These are phyloP conservation scores for Simplicillium aogashimaense DNA, from an alignment of 2,329 filamentous ascomycete genomes.

Conservation along the genomic window DNA sequence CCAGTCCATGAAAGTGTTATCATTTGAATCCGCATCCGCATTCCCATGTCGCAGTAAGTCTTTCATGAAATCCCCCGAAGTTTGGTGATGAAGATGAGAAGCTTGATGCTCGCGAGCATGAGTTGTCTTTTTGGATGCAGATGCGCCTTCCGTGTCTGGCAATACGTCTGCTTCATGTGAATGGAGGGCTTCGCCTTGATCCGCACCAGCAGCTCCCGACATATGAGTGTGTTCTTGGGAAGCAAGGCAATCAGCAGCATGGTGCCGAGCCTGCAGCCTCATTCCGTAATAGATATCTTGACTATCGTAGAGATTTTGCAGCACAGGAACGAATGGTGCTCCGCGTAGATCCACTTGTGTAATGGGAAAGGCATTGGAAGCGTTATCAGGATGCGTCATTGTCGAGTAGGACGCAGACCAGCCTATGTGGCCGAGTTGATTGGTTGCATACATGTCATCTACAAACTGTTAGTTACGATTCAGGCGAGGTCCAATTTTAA, in stretches of 20 bases:
- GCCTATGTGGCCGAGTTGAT: constrained; percentile 3
- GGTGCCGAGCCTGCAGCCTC: background rate
- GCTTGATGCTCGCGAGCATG: background rate
- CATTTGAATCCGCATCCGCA: background rate
- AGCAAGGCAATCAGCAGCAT: background rate
- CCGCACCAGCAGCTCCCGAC: background rate
- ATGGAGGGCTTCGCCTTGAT: too few relatives aligned
- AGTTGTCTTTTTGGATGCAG: too few relatives aligned
- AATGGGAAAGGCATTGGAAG: constrained; percentile 1
- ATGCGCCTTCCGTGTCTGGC: too few relatives aligned
- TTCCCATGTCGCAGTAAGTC: constrained; percentile 1
- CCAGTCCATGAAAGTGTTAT: constrained; percentile 4
- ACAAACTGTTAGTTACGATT: background rate
- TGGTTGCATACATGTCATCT: constrained; percentile 3
- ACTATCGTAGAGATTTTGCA: constrained; percentile 1
- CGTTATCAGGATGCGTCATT: constrained; percentile 2
- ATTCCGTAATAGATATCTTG: constrained; percentile 1
- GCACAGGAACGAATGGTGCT: constrained; percentile 1
- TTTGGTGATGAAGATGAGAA: constrained; percentile 2
- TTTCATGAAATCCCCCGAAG: constrained; percentile 4
- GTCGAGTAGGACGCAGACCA: constrained; percentile 1
- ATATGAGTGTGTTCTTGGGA: background rate
- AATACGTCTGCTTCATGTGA: too few relatives aligned
- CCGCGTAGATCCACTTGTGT: constrained; percentile 1
- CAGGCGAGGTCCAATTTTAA: background rate